These are phyloP conservation scores for Vaccinium corymbosum DNA, from an alignment of 148 eudicot species.

Conservation along the genomic window DNA sequence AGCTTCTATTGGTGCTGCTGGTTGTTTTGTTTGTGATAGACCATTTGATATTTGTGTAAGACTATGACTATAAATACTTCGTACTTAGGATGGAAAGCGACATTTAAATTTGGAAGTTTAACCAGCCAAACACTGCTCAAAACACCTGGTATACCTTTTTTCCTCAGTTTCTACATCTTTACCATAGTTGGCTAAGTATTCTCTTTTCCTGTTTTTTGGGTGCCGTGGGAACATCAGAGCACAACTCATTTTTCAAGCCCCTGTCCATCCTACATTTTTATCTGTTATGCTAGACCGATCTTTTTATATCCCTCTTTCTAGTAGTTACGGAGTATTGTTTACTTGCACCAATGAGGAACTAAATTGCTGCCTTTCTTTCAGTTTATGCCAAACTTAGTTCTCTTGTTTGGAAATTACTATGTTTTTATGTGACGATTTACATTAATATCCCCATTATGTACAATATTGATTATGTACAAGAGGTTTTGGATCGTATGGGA, in stretches of 20 bases:
- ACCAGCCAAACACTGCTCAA: background rate
- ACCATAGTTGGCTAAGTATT: background rate
- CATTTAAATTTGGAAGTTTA: background rate
- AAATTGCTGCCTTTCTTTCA: background rate
- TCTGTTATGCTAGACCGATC: background rate
- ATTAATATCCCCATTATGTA: background rate
- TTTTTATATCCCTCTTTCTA: background rate
- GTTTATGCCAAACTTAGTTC: background rate
- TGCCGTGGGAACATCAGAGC: background rate
- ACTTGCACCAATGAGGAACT: slow-evolving; percentile 3
- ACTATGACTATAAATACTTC: no score
- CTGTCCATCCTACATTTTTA: background rate
- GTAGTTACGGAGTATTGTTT: background rate
- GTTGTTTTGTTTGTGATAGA: background rate
- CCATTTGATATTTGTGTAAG: no score
- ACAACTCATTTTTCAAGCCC: background rate
- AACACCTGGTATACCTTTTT: background rate
- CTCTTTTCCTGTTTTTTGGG: background rate
- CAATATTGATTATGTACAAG: background rate
- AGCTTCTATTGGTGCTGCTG: background rate
- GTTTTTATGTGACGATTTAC: background rate
- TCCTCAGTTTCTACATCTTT: background rate
- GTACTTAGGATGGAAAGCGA: background rate
- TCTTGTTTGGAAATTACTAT: background rate
- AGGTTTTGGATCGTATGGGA: background rate